Percentiles rank a stretch among this genome's conserved stretches.
phyloP scores from a whole-genome alignment of 371 early-diverging fungal genomes.

The Mucor saturninus region DNA sequence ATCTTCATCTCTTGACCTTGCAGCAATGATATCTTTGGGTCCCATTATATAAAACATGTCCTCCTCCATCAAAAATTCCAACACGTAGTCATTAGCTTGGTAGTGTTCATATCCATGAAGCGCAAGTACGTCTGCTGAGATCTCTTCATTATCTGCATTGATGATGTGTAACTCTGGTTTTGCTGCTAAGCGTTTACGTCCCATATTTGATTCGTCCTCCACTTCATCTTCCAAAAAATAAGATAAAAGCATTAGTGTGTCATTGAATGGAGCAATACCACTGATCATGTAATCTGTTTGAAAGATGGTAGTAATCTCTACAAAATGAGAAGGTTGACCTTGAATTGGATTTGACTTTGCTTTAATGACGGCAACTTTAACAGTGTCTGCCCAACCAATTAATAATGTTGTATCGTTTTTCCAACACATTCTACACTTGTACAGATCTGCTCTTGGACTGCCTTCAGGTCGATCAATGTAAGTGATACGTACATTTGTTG shows the following conservation, averaged over 20 bases:
- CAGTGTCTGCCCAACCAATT: conserved; percentile 94
- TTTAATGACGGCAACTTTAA: conserved; percentile 80
- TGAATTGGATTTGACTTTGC: conserved; percentile 44
- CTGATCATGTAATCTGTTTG: conserved; percentile 88
- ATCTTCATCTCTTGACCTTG: conserved; percentile 82
- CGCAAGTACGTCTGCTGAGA: conserved; percentile 85
- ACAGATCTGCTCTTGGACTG: conserved; percentile 88
- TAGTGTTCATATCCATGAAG: conserved; percentile 83
- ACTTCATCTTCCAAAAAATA: conserved; percentile 59
- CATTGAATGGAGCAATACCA: conserved; percentile 86
- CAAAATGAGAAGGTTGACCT: conserved; percentile 67
- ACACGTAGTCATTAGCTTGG: conserved; percentile 90
- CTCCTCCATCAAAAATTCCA: conserved; percentile 63
- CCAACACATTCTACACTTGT: conserved; percentile 88
- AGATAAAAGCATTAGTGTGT: conserved; percentile 77
- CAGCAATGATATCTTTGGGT: conserved; percentile 91
- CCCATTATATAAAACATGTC: conserved; percentile 86
- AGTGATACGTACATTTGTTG: conserved; percentile 74
- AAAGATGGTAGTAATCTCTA: conserved; percentile 82
- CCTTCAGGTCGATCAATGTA: conserved; percentile 80
- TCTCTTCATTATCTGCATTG: conserved; percentile 75
- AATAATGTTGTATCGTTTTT: conserved; percentile 73
- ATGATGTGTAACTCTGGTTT: conserved; percentile 93
- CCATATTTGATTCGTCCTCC: conserved; percentile 29
- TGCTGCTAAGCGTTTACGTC: conserved; percentile 51